These are phyloP conservation scores for Eimeria sp. DNA, from an alignment of 169 alveolate species.

Conservation along the genomic window DNA sequence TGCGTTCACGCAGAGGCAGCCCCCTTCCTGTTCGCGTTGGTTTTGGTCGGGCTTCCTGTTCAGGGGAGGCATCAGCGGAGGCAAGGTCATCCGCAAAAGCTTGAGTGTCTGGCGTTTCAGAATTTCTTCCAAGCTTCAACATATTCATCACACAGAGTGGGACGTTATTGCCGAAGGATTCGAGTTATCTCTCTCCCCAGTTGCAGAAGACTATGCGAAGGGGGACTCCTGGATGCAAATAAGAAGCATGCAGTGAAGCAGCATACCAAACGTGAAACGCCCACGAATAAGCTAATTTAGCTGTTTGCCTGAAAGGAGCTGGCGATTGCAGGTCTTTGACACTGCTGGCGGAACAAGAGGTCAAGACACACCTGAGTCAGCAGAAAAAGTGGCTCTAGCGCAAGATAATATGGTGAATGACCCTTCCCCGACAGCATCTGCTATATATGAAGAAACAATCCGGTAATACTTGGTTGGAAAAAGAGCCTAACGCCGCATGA, in stretches of 20 bases:
- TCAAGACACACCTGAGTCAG: not conserved
- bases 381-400: not conserved
- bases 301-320: not conserved
- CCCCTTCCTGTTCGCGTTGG: conserved; percentile 83
- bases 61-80: not conserved
- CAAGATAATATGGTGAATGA: not conserved
- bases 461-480: not conserved
- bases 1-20: conserved; percentile 87
- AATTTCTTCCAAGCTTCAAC: not conserved
- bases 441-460: not conserved
- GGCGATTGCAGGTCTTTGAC: not conserved
- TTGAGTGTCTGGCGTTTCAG: not conserved
- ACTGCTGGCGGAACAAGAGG: not conserved
- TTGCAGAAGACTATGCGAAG: not conserved
- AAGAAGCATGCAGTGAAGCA: not conserved
- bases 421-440: conserved; percentile 26
- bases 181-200: not conserved
- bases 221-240: not conserved
- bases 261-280: not conserved
- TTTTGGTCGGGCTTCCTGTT: conserved; percentile 33
- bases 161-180: not conserved
- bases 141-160: not conserved
- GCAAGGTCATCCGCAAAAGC: conserved; percentile 1
- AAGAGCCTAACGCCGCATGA: not conserved
- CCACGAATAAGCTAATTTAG: not conserved